Evolutionary conservation across 2,329 filamentous ascomycete genomes (phyloP).

Genomic region (Clonostachys byssicola): DNA sequence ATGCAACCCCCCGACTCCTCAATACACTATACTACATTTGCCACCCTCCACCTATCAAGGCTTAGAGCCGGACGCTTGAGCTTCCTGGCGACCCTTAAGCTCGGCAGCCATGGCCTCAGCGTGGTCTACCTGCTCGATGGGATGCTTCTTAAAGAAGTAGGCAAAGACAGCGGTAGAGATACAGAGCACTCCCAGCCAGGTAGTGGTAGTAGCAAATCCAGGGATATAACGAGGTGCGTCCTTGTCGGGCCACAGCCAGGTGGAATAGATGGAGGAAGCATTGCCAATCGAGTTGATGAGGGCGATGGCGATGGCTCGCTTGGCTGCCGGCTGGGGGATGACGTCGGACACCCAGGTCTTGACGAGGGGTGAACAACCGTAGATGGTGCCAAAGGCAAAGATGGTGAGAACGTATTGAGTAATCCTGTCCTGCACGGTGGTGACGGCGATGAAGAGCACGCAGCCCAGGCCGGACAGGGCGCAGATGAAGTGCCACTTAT

Average conservation of each 20-base stretch:
- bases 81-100: too few relatives aligned
- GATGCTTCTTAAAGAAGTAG: constrained; percentile 8
- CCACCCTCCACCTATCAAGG: too few relatives aligned
- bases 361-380: constrained; percentile 15
- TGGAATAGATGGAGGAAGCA: constrained; percentile 4
- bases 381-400: constrained; percentile 18
- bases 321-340: constrained; percentile 10
- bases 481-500: constrained; percentile 17
- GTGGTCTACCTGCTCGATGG: not conserved
- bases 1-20: too few relatives aligned
- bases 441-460: constrained; percentile 14
- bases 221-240: constrained; percentile 4
- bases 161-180: constrained; percentile 4
- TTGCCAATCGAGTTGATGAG: constrained; percentile 59
- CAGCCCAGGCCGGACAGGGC: constrained; percentile 13
- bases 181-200: constrained; percentile 8
- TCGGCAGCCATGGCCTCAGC: too few relatives aligned
- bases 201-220: constrained; percentile 7
- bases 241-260: constrained; percentile 5
- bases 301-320: constrained; percentile 63
- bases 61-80: too few relatives aligned
- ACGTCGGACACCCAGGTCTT: constrained; percentile 12
- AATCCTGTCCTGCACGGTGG: constrained; percentile 5
- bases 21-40: too few relatives aligned
- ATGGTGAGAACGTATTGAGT: constrained; percentile 14